Evolutionary conservation across 208 protist genomes (phyloP), one percentile per base, ranked within the genome.

Genomic region (Acanthamoeba triangularis): DNA sequence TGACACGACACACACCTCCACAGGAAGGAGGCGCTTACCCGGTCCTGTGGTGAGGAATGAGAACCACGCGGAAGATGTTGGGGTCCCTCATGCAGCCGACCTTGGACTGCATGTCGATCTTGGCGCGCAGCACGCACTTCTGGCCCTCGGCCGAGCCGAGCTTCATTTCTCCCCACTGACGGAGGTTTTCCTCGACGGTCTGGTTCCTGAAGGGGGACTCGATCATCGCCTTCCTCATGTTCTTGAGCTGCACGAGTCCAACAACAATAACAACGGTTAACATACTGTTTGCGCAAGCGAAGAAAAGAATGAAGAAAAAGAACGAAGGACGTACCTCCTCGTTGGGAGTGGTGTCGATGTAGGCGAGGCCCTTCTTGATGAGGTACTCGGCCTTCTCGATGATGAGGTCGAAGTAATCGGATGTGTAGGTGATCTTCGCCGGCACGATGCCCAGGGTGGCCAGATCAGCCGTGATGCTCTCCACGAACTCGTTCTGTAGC

Each of bases 11-110:
- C 37, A 33, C 49, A 41, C 49, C 82, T 13, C 8, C 67, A 30
- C 7, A 95, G 35, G 49, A 28, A 11, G 56, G n/a, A 54, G 33
- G 20, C 11, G 61, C 20, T 49, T 90, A 95, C 52, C 98, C 99
- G 14, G 99, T 99, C n/a, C 98, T 96, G 96, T 99, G 99, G 74
- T 99, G 98, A 52, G 96, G 96, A 10, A 96, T 98, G 59, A 98
- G 74, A 92, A 99, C 99, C 76, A 99, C 99, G 63, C 99, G 98
- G 96, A 99, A 99, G 94, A 99, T 98, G 47, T 99, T 98, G 7
- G 99, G 99, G 98, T 99, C 99, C 67, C 99, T 97, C 98, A 99
- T 98, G 69, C 98, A 98, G 91, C 95, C 99, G 97, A 99, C 99
- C n/a, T 98, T 97, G 95, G 98, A 96, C 88, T 98, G 95, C 94